Evolutionary conservation across 2,329 filamentous ascomycete species (phyloP).

Genomic region (Fusarium redolens): DNA sequence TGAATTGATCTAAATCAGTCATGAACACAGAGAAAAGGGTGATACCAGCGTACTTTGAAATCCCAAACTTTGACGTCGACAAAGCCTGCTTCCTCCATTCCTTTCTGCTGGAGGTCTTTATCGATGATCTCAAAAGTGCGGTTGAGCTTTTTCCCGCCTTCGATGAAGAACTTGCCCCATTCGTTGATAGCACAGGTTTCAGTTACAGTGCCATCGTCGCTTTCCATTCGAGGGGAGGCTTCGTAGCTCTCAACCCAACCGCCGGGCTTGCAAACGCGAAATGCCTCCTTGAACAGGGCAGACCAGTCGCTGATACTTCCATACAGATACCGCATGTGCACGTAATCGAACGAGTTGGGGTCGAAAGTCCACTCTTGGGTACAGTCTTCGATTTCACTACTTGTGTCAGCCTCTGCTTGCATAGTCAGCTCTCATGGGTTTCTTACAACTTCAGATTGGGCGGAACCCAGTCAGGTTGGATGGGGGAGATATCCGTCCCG

Average conservation of each 20-base stretch:
- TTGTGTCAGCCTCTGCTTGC: accelerated
- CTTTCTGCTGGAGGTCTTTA: conserved; percentile 33
- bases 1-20: neutral
- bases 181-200: conserved; percentile 43
- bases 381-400: conserved; percentile 46
- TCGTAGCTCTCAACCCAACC: conserved; percentile 56
- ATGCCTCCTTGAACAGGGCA: conserved; percentile 62
- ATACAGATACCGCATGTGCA: conserved; percentile 68
- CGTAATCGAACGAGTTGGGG: conserved; percentile 63
- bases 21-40: accelerated
- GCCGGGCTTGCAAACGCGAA: conserved; percentile 65
- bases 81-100: conserved; percentile 40
- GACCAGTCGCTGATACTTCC: conserved; percentile 69
- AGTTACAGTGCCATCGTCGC: conserved; percentile 49
- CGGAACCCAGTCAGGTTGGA: conserved; percentile 64
- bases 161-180: conserved; percentile 47
- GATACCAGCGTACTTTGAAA: conserved; percentile 3
- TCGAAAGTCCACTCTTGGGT: conserved; percentile 47
- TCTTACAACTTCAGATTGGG: conserved; percentile 56
- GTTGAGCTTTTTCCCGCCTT: conserved; percentile 46
- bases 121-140: conserved; percentile 46
- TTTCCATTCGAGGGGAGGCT: conserved; percentile 43
- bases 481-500: conserved; percentile 67
- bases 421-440: accelerated
- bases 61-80: conserved; percentile 36